Evolutionary conservation across 345 rosid species (phyloP).

Genomic region (Eutrema heterophyllum): DNA sequence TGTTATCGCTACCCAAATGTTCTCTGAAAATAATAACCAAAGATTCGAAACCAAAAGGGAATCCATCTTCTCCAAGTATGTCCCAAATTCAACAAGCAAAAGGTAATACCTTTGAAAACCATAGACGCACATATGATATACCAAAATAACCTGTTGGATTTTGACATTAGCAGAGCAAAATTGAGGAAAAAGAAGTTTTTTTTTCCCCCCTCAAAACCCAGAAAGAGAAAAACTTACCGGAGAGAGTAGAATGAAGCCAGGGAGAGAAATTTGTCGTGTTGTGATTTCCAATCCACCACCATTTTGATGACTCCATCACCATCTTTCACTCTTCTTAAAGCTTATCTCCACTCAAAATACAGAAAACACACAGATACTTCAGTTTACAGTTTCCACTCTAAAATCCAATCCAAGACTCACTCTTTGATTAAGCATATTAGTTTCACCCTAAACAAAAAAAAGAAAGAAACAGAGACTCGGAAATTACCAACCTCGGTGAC

Average conservation of each 20-base stretch:
- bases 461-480: neutral
- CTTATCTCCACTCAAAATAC: constrained; percentile 2
- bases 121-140: neutral
- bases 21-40: neutral
- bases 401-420: neutral
- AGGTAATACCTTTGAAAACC: neutral
- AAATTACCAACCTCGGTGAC: constrained; percentile 11
- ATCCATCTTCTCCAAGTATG: neutral
- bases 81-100: neutral
- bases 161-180: neutral
- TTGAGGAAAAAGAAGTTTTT: neutral
- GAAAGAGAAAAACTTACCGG: constrained; percentile 15
- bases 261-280: constrained; percentile 33
- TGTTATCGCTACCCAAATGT: neutral
- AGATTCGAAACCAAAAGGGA: neutral
- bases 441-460: neutral
- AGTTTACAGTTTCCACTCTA: neutral
- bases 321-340: constrained; percentile 14
- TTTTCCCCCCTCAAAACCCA: neutral
- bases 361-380: neutral
- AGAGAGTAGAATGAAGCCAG: constrained; percentile 35
- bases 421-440: neutral
- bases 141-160: neutral
- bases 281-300: constrained; percentile 40
- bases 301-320: constrained; percentile 31